Base-by-base conservation (phyloP, 768 basidiomycete species). In the Boletus reticulatus region DNA sequence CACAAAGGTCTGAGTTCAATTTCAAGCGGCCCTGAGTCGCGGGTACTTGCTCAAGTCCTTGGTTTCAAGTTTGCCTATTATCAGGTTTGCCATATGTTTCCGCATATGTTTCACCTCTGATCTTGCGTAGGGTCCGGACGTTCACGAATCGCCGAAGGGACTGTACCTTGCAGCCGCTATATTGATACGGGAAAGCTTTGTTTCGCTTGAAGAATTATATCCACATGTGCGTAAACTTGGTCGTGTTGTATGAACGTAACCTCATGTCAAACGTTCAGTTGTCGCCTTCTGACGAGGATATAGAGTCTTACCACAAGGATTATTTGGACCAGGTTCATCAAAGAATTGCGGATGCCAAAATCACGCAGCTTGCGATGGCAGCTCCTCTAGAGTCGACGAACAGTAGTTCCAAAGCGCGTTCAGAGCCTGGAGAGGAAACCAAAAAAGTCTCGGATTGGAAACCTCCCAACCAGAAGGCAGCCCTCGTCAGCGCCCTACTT, bases 61-160 rank as follows among this genome's bases (percentile, higher is more conserved):
- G 97, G 97, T n/a, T 98, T 98, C 81, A 99, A 99, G 72, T 96
- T 97, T 64, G 80, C 82, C 10, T 86, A 88, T 68, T 95, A 96
- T 71, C 88, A 95, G 75, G 95, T 94, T 59, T 46, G 80, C 63
- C 55, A 42, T 57, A 43, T 27, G n/a, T 37, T 41, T 11, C 36
- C 16, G 14, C 17, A 20, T 39, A 39, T 43, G 19, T 53, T 43
- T 51, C 39, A 47, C 37, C 36, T 62, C 61, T 72, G 50, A 67
- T 39, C 20, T 4, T 36, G 37, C 5, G 6, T 57, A 89, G 85
- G 75, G 76, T 17, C 68, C 78, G 27, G 88, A 88, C 10, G 79
- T 80, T 2, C 69, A 74, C 27, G 89, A 94, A 6, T 78, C 83
- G 0, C 89, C 92, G 0, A 84, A 80, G 61, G 86, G 83, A 53